These are phyloP conservation scores for Ophiocordyceps camponoti-floridani DNA, from an alignment of 2,329 filamentous ascomycete genomes.

Conservation along the genomic window DNA sequence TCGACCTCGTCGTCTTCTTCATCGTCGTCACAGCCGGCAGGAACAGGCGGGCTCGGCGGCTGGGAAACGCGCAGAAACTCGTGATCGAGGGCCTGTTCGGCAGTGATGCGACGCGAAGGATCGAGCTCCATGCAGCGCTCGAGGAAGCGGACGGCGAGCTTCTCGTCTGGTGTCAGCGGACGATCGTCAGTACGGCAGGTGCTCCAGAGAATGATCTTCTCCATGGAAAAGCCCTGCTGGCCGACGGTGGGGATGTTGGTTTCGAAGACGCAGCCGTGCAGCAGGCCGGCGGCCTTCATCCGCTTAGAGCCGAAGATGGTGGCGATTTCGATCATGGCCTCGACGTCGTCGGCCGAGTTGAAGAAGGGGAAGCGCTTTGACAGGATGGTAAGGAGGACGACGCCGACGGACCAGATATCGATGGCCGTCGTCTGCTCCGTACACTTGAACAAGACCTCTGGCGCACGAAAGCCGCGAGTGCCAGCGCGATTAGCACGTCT, in stretches of 20 bases:
- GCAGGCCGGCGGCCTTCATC: constrained; percentile 66
- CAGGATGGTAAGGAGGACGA: constrained; percentile 91
- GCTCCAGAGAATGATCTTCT: constrained; percentile 92
- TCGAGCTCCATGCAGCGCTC: constrained; percentile 59
- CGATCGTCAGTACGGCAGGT: constrained; percentile 52
- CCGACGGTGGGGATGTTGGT: constrained; percentile 85
- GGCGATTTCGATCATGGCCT: constrained; percentile 92
- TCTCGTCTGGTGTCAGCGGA: constrained; percentile 47
- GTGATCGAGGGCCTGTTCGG: constrained; percentile 54
- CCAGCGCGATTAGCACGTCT: constrained; percentile 86
- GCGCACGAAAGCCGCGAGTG: constrained; percentile 86
- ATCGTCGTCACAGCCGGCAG: constrained; percentile 11
- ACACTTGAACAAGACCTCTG: constrained; percentile 93
- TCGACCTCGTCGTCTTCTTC: constrained; percentile 35
- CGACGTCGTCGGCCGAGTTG: constrained; percentile 94
- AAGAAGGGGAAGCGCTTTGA: constrained; percentile 93
- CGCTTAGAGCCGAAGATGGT: constrained; percentile 77
- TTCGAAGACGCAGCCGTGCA: constrained; percentile 86
- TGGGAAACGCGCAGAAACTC: constrained; percentile 38
- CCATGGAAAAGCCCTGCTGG: constrained; percentile 66
- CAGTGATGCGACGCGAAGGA: constrained; percentile 54
- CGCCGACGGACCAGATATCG: constrained; percentile 91
- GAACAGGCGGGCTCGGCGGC: constrained; percentile 11
- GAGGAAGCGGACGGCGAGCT: constrained; percentile 55
- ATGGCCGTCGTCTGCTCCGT: constrained; percentile 87